Evolutionary conservation across 2,329 filamentous ascomycete species (phyloP), one percentile per base, ranked within the genome.

Genomic region (Colletotrichum euphorbiae): DNA sequence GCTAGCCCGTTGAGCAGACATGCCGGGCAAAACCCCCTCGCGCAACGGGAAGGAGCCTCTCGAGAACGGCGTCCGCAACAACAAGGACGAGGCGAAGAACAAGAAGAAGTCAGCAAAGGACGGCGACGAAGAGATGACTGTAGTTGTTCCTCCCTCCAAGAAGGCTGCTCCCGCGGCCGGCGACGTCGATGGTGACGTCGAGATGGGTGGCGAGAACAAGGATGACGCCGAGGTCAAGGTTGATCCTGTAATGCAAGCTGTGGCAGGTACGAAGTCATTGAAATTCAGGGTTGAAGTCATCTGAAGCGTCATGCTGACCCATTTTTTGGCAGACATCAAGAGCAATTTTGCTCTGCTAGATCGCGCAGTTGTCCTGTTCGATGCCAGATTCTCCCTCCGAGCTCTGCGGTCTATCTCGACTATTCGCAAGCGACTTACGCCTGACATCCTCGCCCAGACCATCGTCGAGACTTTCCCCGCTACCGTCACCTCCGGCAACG

Each of bases 321-420:
- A 31, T 33, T 71, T 28, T 24, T 56, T 68, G 65, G 43, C 77
- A 98, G 96, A 98, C 80, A 97, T 99, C 83, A 96, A 94, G 82
- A 91, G 89, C 85, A 98, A 97, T 82, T 98, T 98, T 78, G 89
- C 89, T 59, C 87, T 99, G 72, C 87, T 99, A 76, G 94, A 98
- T 77, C 92, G 94, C 76, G 96, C 94, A 72, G 95, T 99, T 72
- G 87, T 90, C 72, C 89, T 97, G 75, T 99, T 98, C 80, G 96
- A 99, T 82, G 90, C 94, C 68, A 91, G 96, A 84, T 99, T 98
- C 82, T 93, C 95, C 65, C 91, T 99, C 71, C 90, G 96, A 77
- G 96, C 96, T 70, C 88, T 99, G 71, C 92, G 96, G 75, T 97
- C 94, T 74, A 97, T 98, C 82, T 97, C 96, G 45, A 94, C 94